These are phyloP conservation scores for Theileria parva DNA, from an alignment of 169 alveolate genomes.

Conservation along the genomic window DNA sequence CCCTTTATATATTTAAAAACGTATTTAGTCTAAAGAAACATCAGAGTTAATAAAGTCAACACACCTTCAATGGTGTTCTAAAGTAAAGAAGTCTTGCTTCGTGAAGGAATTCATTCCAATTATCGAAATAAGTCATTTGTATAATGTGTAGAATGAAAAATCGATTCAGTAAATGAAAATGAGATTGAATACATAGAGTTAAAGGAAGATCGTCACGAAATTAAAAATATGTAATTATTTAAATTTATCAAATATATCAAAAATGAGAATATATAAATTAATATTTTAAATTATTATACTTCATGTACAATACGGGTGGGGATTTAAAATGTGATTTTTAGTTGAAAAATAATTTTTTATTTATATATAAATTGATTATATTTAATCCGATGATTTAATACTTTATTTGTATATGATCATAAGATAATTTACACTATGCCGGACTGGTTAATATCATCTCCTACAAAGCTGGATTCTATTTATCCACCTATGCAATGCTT, in stretches of 20 bases:
- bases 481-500: conserved; percentile 69
- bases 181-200: not conserved
- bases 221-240: not conserved
- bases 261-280: not conserved
- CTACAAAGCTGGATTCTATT: conserved; percentile 44
- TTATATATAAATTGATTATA: too few species aligned
- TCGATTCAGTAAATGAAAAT: not conserved
- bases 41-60: not conserved
- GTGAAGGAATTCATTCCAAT: conserved; percentile 57
- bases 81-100: conserved; percentile 49
- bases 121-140: conserved; percentile 64
- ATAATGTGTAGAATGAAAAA: conserved; percentile 1
- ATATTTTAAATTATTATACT: not conserved
- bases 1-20: conserved; percentile 52
- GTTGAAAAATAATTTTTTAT: too few species aligned
- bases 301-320: not conserved
- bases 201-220: not conserved
- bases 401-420: not conserved
- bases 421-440: conserved; percentile 27
- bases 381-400: too few species aligned
- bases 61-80: conserved; percentile 55
- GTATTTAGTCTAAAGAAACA: conserved; percentile 37
- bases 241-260: not conserved
- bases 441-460: conserved; percentile 43
- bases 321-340: not conserved